Conservation (phyloP, 345 rosid species). For the Salix suchowensis region DNA sequence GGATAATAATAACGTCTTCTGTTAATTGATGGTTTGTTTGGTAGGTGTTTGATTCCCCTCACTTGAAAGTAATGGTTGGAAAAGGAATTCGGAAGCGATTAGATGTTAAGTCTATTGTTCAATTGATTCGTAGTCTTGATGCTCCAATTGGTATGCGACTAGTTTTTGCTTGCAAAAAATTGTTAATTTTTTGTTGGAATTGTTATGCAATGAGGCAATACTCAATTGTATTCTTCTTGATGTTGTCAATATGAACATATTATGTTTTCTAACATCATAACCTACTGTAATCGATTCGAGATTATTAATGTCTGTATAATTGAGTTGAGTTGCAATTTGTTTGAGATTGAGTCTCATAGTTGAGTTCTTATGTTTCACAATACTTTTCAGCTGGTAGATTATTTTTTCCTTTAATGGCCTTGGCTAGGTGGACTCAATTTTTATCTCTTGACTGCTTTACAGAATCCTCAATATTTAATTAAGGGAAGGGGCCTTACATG, state of each 20-base stretch:
- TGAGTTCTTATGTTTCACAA: background rate
- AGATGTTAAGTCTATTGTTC: conserved; percentile 71
- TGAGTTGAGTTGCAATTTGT: background rate
- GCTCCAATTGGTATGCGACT: conserved; percentile 55
- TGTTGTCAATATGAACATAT: background rate
- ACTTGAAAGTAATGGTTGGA: conserved; percentile 59
- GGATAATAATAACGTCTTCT: background rate
- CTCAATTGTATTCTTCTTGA: background rate
- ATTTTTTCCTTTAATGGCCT: background rate
- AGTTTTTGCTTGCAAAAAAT: background rate
- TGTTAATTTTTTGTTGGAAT: background rate
- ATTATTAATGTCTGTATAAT: background rate
- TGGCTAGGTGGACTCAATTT: background rate
- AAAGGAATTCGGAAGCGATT: conserved; percentile 66
- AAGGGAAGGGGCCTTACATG: background rate
- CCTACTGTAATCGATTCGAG: background rate
- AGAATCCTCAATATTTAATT: background rate
- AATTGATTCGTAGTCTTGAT: conserved; percentile 59
- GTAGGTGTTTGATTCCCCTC: conserved; percentile 86
- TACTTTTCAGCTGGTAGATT: background rate
- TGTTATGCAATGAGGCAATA: background rate
- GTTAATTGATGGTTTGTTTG: conserved; percentile 1
- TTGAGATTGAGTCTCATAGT: background rate
- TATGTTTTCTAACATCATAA: background rate
- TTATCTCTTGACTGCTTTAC: background rate